Conservation (phyloP, 225 moss, liverwort and hornwort species). For the Pleurozium schreberi region DNA sequence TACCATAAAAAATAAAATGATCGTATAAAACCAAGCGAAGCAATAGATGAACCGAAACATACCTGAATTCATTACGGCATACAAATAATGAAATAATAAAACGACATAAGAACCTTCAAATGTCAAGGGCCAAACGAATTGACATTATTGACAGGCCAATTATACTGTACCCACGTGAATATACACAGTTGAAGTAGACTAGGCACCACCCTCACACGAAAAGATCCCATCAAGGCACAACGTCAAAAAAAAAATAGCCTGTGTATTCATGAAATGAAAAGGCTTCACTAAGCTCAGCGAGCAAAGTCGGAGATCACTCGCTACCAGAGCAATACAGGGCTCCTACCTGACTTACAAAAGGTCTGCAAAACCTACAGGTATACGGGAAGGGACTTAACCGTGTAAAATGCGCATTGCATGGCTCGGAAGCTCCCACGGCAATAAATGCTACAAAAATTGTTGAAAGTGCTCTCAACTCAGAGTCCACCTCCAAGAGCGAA, state of each 20-base stretch:
- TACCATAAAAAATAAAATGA: neutral
- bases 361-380: conserved; percentile 7
- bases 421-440: conserved; percentile 11
- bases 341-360: neutral
- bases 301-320: neutral
- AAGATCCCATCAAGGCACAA: neutral
- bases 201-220: neutral
- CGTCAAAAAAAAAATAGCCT: neutral
- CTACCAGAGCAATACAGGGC: conserved; percentile 3
- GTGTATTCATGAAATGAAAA: neutral
- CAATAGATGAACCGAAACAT: neutral
- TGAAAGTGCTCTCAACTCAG: conserved; percentile 15
- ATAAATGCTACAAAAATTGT: conserved; percentile 28
- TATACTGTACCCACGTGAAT: neutral
- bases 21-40: neutral
- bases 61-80: neutral
- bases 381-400: conserved; percentile 9
- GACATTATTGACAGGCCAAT: neutral
- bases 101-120: neutral
- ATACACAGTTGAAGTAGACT: neutral
- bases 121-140: neutral
- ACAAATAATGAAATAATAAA: neutral
- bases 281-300: neutral
- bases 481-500: conserved; percentile 9
- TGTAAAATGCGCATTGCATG: neutral